These are phyloP conservation scores for Aleurites moluccanus DNA, from an alignment of 441 rosid species.

Conservation along the genomic window DNA sequence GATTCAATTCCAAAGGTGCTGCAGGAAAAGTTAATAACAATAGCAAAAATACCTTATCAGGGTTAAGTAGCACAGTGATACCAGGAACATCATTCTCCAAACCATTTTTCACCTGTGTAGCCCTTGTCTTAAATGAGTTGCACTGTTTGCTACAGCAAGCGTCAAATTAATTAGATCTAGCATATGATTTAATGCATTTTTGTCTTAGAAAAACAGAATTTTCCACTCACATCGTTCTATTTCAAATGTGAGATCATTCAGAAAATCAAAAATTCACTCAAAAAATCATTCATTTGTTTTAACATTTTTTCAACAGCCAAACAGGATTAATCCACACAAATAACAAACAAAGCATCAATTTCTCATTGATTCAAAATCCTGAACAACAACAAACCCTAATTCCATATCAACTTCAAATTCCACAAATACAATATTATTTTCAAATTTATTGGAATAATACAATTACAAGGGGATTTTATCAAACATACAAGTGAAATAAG, in stretches of 20 bases:
- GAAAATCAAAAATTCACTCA: background rate
- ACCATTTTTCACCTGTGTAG: slow-evolving; percentile 58
- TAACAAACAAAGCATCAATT: too few species aligned
- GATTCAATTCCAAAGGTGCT: background rate
- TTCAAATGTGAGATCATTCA: background rate
- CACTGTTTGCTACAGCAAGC: slow-evolving; percentile 59
- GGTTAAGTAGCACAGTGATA: slow-evolving; percentile 60
- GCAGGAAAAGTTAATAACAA: background rate
- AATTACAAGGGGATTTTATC: too few species aligned
- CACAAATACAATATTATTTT: background rate
- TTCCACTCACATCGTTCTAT: background rate
- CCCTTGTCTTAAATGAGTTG: slow-evolving; percentile 75
- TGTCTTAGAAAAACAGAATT: background rate
- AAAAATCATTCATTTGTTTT: background rate
- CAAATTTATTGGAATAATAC: too few species aligned
- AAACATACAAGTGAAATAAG: too few species aligned
- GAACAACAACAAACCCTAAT: background rate
- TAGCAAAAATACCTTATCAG: slow-evolving; percentile 55
- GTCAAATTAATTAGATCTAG: slow-evolving; percentile 11
- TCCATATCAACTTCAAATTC: too few species aligned
- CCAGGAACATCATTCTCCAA: slow-evolving; percentile 63
- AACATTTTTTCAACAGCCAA: background rate
- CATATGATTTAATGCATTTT: background rate
- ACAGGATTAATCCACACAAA: background rate
- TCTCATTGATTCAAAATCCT: background rate